Conservation (phyloP, 75 land plant genomes). For the Ceratopteris richardii region DNA sequence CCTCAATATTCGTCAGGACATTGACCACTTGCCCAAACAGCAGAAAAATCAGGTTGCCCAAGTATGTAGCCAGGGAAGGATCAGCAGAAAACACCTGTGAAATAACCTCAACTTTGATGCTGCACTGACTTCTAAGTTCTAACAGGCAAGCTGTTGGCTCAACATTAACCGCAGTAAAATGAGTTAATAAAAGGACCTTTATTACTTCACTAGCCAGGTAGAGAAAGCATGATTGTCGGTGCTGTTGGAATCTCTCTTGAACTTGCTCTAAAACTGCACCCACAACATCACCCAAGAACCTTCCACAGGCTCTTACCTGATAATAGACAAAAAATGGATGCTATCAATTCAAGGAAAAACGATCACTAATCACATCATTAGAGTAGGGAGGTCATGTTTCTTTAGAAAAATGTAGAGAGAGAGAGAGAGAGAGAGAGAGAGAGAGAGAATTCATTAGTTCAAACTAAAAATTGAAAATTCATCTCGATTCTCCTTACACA, state of each 20-base stretch:
- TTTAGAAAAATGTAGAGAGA: no score
- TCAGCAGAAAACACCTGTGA: slow-evolving; percentile 77
- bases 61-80: slow-evolving; percentile 67
- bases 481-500: no score
- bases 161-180: no score
- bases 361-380: no score
- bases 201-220: slow-evolving; percentile 98
- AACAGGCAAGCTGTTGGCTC: no score
- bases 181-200: slow-evolving; percentile 45
- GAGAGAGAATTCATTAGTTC: no score
- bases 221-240: slow-evolving; percentile 91
- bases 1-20: slow-evolving; percentile 67
- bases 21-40: slow-evolving; percentile 65
- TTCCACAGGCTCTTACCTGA: slow-evolving; percentile 78
- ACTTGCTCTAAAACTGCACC: slow-evolving; percentile 80
- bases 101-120: no score
- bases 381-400: no score
- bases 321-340: slow-evolving; percentile 2
- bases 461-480: no score
- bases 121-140: no score
- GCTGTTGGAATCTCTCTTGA: slow-evolving; percentile 66
- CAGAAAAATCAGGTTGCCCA: slow-evolving; percentile 54
- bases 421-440: no score
- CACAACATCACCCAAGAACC: slow-evolving; percentile 60
- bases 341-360: no score